phyloP scores from a whole-genome alignment of 208 protist species.

The Leishmania braziliensis region DNA sequence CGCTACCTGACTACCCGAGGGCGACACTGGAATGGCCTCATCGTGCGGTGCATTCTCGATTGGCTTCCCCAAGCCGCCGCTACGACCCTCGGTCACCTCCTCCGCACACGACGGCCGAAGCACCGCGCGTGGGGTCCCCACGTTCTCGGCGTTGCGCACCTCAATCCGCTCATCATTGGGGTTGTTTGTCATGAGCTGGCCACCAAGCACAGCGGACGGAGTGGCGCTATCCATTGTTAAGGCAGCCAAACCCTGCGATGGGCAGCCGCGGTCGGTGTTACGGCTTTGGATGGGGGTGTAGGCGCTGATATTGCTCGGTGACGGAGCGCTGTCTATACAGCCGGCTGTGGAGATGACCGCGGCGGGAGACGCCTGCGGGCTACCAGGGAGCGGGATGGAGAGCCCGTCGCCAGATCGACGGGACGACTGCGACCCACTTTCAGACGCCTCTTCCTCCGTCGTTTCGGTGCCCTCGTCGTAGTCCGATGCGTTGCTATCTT shows the following conservation, averaged over 20 bases:
- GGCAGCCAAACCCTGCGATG: background rate
- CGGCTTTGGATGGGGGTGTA: background rate
- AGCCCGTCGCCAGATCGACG: constrained; percentile 4
- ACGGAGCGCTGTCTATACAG: background rate
- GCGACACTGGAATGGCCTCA: constrained; percentile 53
- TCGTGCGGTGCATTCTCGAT: constrained; percentile 72
- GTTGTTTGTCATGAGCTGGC: constrained; percentile 75
- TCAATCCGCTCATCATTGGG: constrained; percentile 88
- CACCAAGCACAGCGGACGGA: too few species aligned
- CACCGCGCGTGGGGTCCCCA: constrained; percentile 53
- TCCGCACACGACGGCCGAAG: constrained; percentile 14
- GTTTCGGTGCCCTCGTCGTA: constrained; percentile 28
- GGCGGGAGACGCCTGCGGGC: background rate
- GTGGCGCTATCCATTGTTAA: background rate
- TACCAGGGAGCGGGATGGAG: constrained; percentile 17
- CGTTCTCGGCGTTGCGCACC: constrained; percentile 54
- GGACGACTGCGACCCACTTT: constrained; percentile 4
- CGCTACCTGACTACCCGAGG: constrained; percentile 30
- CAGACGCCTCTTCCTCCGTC: constrained; percentile 17
- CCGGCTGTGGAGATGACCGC: background rate
- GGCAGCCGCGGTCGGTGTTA: background rate
- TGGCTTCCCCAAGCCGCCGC: constrained; percentile 23
- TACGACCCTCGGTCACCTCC: constrained; percentile 12
- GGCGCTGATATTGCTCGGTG: constrained; percentile 6
- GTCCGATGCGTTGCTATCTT: constrained; percentile 19